Conservation (phyloP, 139 green algal genomes). For the Picochlorum costavermella region DNA sequence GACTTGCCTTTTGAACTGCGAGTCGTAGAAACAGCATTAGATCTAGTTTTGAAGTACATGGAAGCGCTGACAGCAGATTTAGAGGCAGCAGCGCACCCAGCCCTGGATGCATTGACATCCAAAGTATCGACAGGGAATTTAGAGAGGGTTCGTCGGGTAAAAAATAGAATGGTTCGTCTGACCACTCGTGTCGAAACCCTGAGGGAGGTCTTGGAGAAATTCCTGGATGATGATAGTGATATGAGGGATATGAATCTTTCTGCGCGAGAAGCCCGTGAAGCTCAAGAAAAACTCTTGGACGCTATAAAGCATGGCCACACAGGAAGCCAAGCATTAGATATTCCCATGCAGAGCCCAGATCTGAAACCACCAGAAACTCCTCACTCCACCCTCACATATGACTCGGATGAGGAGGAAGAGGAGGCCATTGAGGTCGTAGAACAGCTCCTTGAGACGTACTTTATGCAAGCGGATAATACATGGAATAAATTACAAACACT, state of each 20-base stretch:
- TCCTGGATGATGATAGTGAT: conserved; percentile 50
- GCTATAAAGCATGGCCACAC: neutral
- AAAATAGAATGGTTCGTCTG: conserved; percentile 56
- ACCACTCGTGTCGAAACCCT: conserved; percentile 47
- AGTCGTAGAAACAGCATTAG: conserved; percentile 44
- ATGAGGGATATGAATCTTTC: conserved; percentile 54
- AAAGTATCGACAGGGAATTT: conserved; percentile 75
- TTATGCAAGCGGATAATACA: conserved; percentile 54
- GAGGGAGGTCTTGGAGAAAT: conserved; percentile 47
- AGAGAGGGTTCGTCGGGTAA: conserved; percentile 84
- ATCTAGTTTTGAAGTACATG: conserved; percentile 50
- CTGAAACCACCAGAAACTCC: conserved; percentile 8
- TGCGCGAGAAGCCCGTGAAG: conserved; percentile 21
- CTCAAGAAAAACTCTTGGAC: conserved; percentile 2
- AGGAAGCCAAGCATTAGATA: conserved; percentile 7
- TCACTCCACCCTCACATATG: conserved; percentile 7
- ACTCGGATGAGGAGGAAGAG: conserved; percentile 35
- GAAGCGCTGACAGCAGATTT: conserved; percentile 66
- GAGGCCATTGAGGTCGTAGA: conserved; percentile 48
- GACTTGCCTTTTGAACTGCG: conserved; percentile 51
- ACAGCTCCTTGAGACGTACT: conserved; percentile 68
- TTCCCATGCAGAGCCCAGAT: neutral
- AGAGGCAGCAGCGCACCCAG: conserved; percentile 71
- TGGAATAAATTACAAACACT: conserved; percentile 68
- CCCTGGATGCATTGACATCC: conserved; percentile 74